These are phyloP conservation scores for Jackrogersella multiformis DNA, from an alignment of 495 filamentous ascomycete species.

Conservation along the genomic window DNA sequence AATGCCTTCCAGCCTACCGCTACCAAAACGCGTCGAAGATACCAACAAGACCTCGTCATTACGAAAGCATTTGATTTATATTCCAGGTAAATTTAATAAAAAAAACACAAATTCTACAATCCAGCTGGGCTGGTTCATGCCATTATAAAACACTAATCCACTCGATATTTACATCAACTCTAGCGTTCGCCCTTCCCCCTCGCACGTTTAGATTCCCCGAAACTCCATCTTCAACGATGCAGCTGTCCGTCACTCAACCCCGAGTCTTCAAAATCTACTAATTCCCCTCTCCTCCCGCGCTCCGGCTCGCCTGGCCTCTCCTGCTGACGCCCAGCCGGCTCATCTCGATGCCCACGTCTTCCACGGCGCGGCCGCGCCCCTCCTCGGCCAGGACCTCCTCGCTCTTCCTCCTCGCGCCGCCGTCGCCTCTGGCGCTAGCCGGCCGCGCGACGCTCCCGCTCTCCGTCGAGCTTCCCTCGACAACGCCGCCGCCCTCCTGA, in stretches of 20 bases:
- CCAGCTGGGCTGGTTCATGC: too few relatives aligned
- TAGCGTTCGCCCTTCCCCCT: background rate
- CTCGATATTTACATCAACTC: too few relatives aligned
- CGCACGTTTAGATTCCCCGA: background rate
- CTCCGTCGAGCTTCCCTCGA: constrained; percentile 4
- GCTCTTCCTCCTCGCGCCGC: constrained; percentile 22
- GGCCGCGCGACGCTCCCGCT: constrained; percentile 2
- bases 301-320: constrained; percentile 33
- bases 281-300: constrained; percentile 14
- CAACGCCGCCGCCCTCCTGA: background rate
- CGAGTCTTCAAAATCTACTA: background rate
- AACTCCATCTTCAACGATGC: background rate
- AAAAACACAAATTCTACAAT: too few relatives aligned
- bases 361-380: constrained; percentile 29
- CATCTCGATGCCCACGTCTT: constrained; percentile 34
- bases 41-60: background rate
- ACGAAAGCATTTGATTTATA: too few relatives aligned
- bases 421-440: constrained; percentile 40
- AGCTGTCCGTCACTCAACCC: background rate
- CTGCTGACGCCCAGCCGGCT: constrained; percentile 32
- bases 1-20: background rate
- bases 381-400: constrained; percentile 48
- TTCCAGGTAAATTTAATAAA: too few relatives aligned
- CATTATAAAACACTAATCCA: too few relatives aligned
- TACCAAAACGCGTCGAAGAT: background rate